Percentiles rank a stretch among this genome's conserved stretches.
Evolutionary conservation across 2,329 filamentous ascomycete genomes (phyloP).

Genomic region (Cladosporium sp.): DNA sequence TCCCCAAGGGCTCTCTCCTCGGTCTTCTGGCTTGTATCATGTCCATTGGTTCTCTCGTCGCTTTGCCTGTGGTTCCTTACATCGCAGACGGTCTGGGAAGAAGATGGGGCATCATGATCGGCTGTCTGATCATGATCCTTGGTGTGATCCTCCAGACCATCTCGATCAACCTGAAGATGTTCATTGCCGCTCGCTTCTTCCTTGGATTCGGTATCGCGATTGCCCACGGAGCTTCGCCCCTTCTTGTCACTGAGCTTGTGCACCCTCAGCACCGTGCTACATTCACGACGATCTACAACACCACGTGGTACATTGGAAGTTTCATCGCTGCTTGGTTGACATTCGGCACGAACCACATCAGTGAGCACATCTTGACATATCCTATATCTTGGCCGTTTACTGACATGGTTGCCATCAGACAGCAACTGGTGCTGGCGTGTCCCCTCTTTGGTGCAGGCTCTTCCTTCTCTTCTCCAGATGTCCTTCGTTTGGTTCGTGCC

Average conservation of each 20-base stretch:
- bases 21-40: conserved; percentile 53
- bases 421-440: conserved; percentile 56
- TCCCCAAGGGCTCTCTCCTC: conserved; percentile 39
- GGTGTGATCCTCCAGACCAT: conserved; percentile 49
- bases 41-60: conserved; percentile 52
- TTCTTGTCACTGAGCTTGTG: conserved; percentile 46
- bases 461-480: conserved; percentile 51
- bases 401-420: neutral
- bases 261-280: conserved; percentile 54
- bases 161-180: conserved; percentile 45
- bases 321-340: conserved; percentile 53
- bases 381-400: neutral
- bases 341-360: conserved; percentile 47
- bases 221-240: conserved; percentile 37
- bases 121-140: conserved; percentile 49
- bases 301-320: conserved; percentile 48
- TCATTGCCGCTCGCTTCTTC: conserved; percentile 47
- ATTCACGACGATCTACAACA: conserved; percentile 53
- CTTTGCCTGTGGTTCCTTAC: conserved; percentile 52
- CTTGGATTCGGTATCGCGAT: conserved; percentile 47
- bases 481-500: conserved; percentile 55
- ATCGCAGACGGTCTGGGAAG: conserved; percentile 52
- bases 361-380: neutral
- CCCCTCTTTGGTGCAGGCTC: conserved; percentile 56
- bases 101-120: conserved; percentile 51